These are phyloP conservation scores for Sphaerobolus stellatus DNA, from an alignment of 1,284 basidiomycete genomes.

Conservation along the genomic window DNA sequence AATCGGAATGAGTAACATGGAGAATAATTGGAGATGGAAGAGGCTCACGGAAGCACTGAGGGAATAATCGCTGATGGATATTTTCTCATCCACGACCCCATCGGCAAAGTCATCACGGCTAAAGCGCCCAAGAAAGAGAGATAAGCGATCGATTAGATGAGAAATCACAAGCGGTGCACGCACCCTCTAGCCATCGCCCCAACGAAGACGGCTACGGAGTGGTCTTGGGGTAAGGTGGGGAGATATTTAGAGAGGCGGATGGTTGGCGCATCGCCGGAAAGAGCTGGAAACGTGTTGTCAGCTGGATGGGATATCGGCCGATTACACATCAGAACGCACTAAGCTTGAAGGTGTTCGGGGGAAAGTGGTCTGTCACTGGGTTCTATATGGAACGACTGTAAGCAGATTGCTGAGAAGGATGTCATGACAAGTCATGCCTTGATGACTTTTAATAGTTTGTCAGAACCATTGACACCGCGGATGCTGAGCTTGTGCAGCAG, in stretches of 20 bases:
- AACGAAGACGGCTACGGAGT: conserved; percentile 93
- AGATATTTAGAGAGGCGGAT: conserved; percentile 84
- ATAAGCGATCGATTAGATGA: background rate
- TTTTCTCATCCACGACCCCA: conserved; percentile 94
- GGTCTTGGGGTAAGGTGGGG: conserved; percentile 78
- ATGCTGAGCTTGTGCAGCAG: conserved; percentile 95
- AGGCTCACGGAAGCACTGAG: conserved; percentile 82
- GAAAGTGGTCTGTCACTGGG: conserved; percentile 93
- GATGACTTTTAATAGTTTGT: conserved; percentile 96
- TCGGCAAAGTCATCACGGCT: conserved; percentile 96
- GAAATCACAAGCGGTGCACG: conserved; percentile 17
- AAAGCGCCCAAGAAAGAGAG: no score
- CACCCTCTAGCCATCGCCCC: conserved; percentile 94
- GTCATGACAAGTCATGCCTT: conserved; percentile 49
- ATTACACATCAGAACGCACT: conserved; percentile 52
- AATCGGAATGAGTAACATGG: conserved; percentile 1
- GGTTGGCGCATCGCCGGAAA: conserved; percentile 89
- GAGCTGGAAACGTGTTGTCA: conserved; percentile 50
- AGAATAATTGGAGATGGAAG: background rate
- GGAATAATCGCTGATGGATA: conserved; percentile 93
- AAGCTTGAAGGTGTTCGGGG: conserved; percentile 93
- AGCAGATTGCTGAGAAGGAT: background rate
- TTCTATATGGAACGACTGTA: conserved; percentile 53
- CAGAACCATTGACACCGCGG: conserved; percentile 92
- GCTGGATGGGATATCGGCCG: background rate